phyloP scores from a whole-genome alignment of 345 rosid species.

The Carallia pectinifolia region DNA sequence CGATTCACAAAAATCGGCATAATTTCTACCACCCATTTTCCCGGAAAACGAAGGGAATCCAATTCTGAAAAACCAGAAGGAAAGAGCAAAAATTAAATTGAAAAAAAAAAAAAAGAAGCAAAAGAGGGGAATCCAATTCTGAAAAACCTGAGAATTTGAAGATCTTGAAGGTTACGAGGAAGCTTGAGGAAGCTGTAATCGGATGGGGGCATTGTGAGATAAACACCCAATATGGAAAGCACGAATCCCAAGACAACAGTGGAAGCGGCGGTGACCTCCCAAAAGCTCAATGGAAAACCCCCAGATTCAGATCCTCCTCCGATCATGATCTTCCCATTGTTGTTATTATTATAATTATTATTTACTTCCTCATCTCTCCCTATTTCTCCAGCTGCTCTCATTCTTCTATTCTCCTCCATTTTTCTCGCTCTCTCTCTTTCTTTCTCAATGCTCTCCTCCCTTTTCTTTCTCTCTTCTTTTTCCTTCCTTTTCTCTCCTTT shows the following conservation, averaged over 20 bases:
- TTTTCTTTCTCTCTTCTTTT: no score
- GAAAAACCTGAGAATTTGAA: slow-evolving; percentile 78
- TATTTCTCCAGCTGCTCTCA: slow-evolving; percentile 3
- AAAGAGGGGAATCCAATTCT: not conserved
- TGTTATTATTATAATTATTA: slow-evolving; percentile 1
- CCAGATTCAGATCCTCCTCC: slow-evolving; percentile 15
- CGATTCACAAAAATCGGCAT: no score
- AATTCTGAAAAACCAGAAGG: not conserved
- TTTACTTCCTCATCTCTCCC: slow-evolving; percentile 15
- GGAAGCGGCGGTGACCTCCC: slow-evolving; percentile 69
- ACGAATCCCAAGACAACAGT: slow-evolving; percentile 57
- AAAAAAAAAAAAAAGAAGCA: not conserved
- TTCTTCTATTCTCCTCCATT: no score
- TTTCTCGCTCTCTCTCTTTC: no score
- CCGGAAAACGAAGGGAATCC: not conserved
- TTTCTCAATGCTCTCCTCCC: no score
- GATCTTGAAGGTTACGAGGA: slow-evolving; percentile 83
- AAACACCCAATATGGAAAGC: slow-evolving; percentile 57
- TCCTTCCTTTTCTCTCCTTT: no score
- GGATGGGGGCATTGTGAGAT: slow-evolving; percentile 82
- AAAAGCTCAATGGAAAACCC: slow-evolving; percentile 46
- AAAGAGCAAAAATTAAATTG: not conserved
- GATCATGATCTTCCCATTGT: slow-evolving; percentile 8
- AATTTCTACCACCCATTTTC: not conserved
- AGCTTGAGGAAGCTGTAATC: slow-evolving; percentile 97